Evolutionary conservation across 1,284 basidiomycete species (phyloP).

Genomic region (Macrocybe sp.): DNA sequence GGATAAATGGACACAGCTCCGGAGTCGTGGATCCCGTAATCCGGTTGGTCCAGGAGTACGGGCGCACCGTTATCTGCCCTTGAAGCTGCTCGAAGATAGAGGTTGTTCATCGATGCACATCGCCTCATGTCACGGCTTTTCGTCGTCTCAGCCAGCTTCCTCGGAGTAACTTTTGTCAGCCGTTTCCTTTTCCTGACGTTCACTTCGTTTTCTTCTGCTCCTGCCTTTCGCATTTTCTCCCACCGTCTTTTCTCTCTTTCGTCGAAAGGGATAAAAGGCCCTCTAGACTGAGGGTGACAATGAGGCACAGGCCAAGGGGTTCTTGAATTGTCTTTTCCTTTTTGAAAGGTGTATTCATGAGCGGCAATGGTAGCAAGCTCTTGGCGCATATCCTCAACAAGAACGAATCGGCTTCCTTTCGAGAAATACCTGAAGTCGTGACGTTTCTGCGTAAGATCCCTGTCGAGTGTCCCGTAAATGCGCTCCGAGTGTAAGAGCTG

Average conservation of each 20-base stretch:
- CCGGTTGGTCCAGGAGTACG: slow-evolving; percentile 44
- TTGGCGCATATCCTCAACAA: slow-evolving; percentile 87
- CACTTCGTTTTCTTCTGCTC: slow-evolving; percentile 45
- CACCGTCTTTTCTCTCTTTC: slow-evolving; percentile 64
- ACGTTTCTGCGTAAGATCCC: slow-evolving; percentile 85
- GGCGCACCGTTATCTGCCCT: slow-evolving; percentile 26
- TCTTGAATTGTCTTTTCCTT: slow-evolving; percentile 42
- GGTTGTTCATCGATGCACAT: slow-evolving; percentile 73
- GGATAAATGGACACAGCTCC: slow-evolving; percentile 68
- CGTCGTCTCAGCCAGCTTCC: slow-evolving; percentile 36
- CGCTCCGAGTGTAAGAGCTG: slow-evolving; percentile 84
- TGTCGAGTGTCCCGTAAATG: slow-evolving; percentile 85
- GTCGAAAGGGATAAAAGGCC: slow-evolving; percentile 70
- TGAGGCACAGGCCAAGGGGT: slow-evolving; percentile 68
- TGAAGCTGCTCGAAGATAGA: slow-evolving; percentile 46
- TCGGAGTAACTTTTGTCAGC: slow-evolving; percentile 20
- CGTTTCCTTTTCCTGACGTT: slow-evolving; percentile 29
- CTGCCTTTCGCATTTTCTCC: slow-evolving; percentile 50
- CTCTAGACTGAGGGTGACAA: slow-evolving; percentile 65
- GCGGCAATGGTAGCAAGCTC: slow-evolving; percentile 70
- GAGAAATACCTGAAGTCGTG: slow-evolving; percentile 90
- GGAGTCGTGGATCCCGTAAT: slow-evolving; percentile 46
- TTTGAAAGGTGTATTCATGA: slow-evolving; percentile 56
- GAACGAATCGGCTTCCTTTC: slow-evolving; percentile 73
- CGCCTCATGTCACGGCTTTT: slow-evolving; percentile 65